Percentiles rank a stretch among this genome's conserved stretches.
Evolutionary conservation across 2,329 filamentous ascomycete species (phyloP).

Genomic region (Calonectria pauciramosa): DNA sequence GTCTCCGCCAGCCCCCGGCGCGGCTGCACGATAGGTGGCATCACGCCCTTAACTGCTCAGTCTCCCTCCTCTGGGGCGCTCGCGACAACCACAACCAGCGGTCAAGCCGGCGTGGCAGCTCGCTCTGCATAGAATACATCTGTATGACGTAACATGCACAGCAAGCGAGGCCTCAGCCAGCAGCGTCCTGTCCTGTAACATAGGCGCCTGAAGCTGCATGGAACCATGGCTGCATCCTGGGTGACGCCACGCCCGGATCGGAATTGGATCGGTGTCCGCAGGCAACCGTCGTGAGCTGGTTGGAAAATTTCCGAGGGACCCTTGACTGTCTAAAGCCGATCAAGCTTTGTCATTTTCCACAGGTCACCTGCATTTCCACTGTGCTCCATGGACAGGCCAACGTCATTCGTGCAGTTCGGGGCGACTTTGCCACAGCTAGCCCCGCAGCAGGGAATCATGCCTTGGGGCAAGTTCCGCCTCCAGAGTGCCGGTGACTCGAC

Average conservation of each 20-base stretch:
- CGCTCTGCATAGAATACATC: neutral
- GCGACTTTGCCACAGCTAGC: neutral
- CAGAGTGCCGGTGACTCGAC: conserved; percentile 11
- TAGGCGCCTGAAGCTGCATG: conserved; percentile 12
- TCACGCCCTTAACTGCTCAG: neutral
- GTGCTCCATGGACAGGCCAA: conserved; percentile 6
- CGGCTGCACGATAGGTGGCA: neutral
- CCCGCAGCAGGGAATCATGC: conserved; percentile 10
- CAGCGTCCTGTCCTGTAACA: neutral
- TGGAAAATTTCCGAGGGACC: conserved; percentile 40
- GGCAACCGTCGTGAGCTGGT: conserved; percentile 20
- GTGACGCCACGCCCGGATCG: conserved; percentile 33
- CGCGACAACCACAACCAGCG: conserved; percentile 12
- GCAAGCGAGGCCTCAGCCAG: neutral
- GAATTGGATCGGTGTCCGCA: conserved; percentile 36
- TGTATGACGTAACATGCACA: neutral
- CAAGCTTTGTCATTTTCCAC: conserved; percentile 29
- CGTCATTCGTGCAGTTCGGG: conserved; percentile 17
- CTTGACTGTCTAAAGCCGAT: conserved; percentile 25
- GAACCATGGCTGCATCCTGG: conserved; percentile 16
- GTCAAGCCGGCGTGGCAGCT: conserved; percentile 17
- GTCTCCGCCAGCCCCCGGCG: neutral
- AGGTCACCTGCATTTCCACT: conserved; percentile 16
- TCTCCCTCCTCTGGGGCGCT: neutral
- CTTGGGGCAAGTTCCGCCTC: conserved; percentile 10